Base-by-base conservation (phyloP, 2,329 filamentous ascomycete species). In the Fusarium nurragi region DNA sequence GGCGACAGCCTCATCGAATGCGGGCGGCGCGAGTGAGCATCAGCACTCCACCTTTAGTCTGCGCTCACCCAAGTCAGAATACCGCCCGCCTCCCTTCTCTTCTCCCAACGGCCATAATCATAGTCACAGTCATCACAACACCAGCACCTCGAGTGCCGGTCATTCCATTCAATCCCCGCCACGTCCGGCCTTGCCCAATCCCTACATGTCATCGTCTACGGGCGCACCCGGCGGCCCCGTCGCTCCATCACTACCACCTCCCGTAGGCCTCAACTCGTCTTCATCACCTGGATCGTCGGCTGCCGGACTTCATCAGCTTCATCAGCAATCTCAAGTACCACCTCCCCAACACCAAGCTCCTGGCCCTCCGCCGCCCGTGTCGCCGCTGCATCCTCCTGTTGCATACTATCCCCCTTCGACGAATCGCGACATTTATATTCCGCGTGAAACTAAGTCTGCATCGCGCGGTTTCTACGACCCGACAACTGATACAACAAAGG, bases 391-490 rank as follows among this genome's bases (percentile, higher is more conserved):
- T 64, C 76, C 78, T 49, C 77, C 79, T 28, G 72, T 76, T 51
- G 75, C 76, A 54, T 82, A 82, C 65, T 82, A 81, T 56, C 72
- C 59, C 53, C 71, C 52, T 39, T 47, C 75, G 65, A 64, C 77
- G 58, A 60, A 64, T 23, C 43, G 60, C 54, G 71, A 72, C 58
- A 53, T 66, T 59, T 76, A 77, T 60, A n/a, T 73, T 73, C 54
- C 71, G 43, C 79, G 76, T 72, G 78, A 79, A 50, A 50, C 48
- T 18, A 79, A 80, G 71, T 70, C 77, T 51, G 72, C 75, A 16
- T 74, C 77, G 54, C 76, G 81, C 70, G 79, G 80, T 73, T 84
- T 83, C 75, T 86, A 86, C 77, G 83, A 86, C 68, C 83, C 83
- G 16, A 80, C 81, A 39, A 83, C 80, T 39, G 83, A 86, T 75